Evolutionary conservation across 2,329 filamentous ascomycete genomes (phyloP), one percentile per base, ranked within the genome.

Genomic region (Xylariaceae sp.): DNA sequence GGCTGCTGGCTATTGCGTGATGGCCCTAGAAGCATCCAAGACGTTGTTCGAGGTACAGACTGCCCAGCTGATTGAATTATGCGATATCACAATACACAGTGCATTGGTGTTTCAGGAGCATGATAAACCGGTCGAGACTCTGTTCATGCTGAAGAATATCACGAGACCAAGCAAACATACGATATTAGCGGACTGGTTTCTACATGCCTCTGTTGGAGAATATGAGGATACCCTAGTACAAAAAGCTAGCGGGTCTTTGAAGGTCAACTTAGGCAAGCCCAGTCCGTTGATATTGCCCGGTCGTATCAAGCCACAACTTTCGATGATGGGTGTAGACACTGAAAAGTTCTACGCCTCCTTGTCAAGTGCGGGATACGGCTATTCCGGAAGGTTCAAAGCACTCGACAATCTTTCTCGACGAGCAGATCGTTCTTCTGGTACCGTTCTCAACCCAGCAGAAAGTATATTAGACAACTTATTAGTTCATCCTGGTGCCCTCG

Each of bases 401-500:
- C 6, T 49, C 3, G n/a, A 9, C 8, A 16, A 27, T 11, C 29
- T 53, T 6, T 43, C 36, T 16, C 41, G 55, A 6, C 47, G 48
- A 24, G 7, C 45, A 4, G 45, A 35, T 10, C 15, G 5, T 9
- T 44, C 54, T 2, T 30, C 3, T 5, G 54, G 54, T n/a, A 15
- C 18, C 10, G 33, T 57, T 6, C 16, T 30, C 8, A 36, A 43
- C 9, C 35, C 45, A 8, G 24, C 26, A 21, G 7, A 11, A 4
- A 9, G 27, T 11, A 27, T 8, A 4, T 23, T n/a, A 26, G 16
- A 27, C 20, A 45, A 35, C 20, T 20, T 60, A 7, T 33, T 60
- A 1, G 18, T 58, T 11, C 58, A 60, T 1, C 58, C 58, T 8
- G 55, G 26, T 0, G 43, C 20, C 9, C 16, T 60, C 0, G 58